phyloP scores from a whole-genome alignment of 208 protist species.

The Leishmania major region DNA sequence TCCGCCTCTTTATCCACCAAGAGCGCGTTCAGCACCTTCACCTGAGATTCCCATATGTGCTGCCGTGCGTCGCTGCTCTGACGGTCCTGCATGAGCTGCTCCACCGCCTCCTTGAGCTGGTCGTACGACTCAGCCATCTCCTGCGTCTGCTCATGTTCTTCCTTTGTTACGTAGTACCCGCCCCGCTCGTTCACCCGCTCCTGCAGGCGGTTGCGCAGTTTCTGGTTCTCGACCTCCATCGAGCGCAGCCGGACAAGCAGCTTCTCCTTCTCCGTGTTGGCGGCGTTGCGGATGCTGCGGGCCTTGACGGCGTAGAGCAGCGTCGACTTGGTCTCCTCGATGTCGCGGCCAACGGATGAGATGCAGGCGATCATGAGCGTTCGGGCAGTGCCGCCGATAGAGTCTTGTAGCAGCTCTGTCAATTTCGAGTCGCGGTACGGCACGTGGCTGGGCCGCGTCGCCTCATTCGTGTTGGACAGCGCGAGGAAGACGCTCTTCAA shows the following conservation, averaged over 20 bases:
- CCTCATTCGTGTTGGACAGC: conserved; percentile 84
- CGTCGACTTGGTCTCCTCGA: conserved; percentile 96
- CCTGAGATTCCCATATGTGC: conserved; percentile 82
- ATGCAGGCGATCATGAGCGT: conserved; percentile 97
- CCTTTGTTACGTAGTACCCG: conserved; percentile 82
- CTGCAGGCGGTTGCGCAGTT: conserved; percentile 86
- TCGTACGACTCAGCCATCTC: conserved; percentile 57
- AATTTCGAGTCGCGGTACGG: conserved; percentile 96
- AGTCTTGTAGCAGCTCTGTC: conserved; percentile 95
- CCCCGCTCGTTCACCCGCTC: conserved; percentile 84
- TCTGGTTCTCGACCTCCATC: conserved; percentile 87
- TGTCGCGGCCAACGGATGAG: conserved; percentile 91
- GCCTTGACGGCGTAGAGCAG: conserved; percentile 96
- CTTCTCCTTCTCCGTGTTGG: conserved; percentile 85
- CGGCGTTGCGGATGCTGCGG: conserved; percentile 93
- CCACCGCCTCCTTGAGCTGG: conserved; percentile 56
- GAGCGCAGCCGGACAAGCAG: conserved; percentile 78
- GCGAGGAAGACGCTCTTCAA: conserved; percentile 94
- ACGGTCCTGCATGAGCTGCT: conserved; percentile 68
- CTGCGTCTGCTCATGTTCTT: conserved; percentile 79
- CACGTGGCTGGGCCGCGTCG: conserved; percentile 84
- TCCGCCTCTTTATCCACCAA: conserved; percentile 80
- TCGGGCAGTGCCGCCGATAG: conserved; percentile 91
- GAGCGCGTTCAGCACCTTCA: conserved; percentile 59
- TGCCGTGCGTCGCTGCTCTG: conserved; percentile 65